phyloP scores from a whole-genome alignment of 495 filamentous ascomycete genomes.

The Chaetomidium leptoderma region DNA sequence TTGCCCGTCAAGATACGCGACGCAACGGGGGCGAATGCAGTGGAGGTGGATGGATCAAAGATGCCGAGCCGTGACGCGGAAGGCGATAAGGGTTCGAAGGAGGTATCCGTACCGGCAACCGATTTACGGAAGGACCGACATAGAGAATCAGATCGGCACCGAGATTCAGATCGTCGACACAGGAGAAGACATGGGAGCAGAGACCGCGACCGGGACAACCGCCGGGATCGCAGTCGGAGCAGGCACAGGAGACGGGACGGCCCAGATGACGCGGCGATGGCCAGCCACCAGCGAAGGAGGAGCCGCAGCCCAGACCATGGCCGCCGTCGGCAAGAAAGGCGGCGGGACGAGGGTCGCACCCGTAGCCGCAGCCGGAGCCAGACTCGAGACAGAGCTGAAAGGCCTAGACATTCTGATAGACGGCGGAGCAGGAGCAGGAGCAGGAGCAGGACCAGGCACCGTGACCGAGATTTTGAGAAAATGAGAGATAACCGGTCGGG shows the following conservation, averaged over 20 bases:
- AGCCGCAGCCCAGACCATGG: conserved; percentile 30
- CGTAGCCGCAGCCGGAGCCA: conserved; percentile 25
- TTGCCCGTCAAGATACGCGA: conserved; percentile 59
- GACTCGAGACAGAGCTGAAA: conserved; percentile 18
- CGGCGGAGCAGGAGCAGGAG: conserved; percentile 25
- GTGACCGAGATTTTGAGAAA: background rate
- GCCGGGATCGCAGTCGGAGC: conserved; percentile 37
- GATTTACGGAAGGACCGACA: conserved; percentile 31
- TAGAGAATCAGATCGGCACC: conserved; percentile 31
- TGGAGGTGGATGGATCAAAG: conserved; percentile 35
- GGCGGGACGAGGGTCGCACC: conserved; percentile 10
- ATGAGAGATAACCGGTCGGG: background rate
- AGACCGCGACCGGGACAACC: conserved; percentile 21
- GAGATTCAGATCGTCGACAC: conserved; percentile 30
- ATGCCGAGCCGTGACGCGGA: conserved; percentile 18
- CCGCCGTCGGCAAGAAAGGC: conserved; percentile 13
- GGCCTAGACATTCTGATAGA: conserved; percentile 12
- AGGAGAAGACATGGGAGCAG: conserved; percentile 17
- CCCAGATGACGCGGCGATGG: conserved; percentile 12
- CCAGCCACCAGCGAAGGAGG: conserved; percentile 21
- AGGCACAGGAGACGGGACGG: conserved; percentile 30
- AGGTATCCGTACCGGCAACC: conserved; percentile 12
- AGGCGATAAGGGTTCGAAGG: conserved; percentile 11
- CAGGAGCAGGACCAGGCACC: conserved; percentile 18
- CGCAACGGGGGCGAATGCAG: conserved; percentile 47